Evolutionary conservation across 805 yeast species (phyloP).

Genomic region (Aciculoconidium aculeatum): DNA sequence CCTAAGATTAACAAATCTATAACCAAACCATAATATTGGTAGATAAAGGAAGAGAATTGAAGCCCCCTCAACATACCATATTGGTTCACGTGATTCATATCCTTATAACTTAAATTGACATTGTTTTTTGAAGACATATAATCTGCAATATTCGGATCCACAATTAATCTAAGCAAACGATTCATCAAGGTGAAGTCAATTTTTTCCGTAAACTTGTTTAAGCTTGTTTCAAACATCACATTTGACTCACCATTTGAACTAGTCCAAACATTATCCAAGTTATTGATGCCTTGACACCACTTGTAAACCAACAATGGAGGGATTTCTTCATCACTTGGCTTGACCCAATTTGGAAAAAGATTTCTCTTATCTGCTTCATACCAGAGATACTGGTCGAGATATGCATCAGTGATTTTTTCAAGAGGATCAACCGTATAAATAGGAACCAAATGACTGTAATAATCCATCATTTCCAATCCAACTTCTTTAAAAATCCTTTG

Average conservation of each 20-base stretch:
- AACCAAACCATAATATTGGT: slow-evolving; percentile 84
- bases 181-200: slow-evolving; percentile 84
- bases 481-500: slow-evolving; percentile 92
- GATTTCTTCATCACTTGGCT: slow-evolving; percentile 90
- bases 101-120: slow-evolving; percentile 75
- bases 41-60: slow-evolving; percentile 84
- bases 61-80: slow-evolving; percentile 85
- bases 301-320: slow-evolving; percentile 89
- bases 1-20: slow-evolving; percentile 82
- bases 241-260: slow-evolving; percentile 66
- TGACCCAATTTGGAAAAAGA: slow-evolving; percentile 92
- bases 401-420: slow-evolving; percentile 95
- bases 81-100: slow-evolving; percentile 90
- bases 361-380: slow-evolving; percentile 86
- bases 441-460: slow-evolving; percentile 77
- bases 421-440: slow-evolving; percentile 85
- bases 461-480: slow-evolving; percentile 84
- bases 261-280: slow-evolving; percentile 74
- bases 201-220: slow-evolving; percentile 72
- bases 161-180: slow-evolving; percentile 68
- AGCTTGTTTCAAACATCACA: slow-evolving; percentile 75
- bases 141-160: slow-evolving; percentile 91
- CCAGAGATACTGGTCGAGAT: slow-evolving; percentile 92
- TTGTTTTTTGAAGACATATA: slow-evolving; percentile 91
- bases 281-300: slow-evolving; percentile 90